Conservation (phyloP, 257 asterid species). For the Rubia yunnanensis region DNA sequence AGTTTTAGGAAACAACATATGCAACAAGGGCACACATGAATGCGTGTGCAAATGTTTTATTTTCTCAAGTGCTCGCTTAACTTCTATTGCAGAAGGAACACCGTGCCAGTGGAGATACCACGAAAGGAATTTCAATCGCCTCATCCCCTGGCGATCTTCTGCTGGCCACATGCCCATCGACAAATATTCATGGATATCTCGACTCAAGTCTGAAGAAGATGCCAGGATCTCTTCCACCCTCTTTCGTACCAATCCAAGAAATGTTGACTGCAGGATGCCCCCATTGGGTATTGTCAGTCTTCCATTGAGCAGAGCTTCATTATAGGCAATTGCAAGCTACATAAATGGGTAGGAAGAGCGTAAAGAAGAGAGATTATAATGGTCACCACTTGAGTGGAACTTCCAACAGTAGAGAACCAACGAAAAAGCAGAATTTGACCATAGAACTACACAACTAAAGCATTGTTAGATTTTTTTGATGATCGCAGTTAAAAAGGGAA, state of each 20-base stretch:
- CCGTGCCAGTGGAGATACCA: constrained; percentile 82
- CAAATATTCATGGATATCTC: constrained; percentile 31
- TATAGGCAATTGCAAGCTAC: constrained; percentile 84
- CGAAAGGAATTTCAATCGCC: constrained; percentile 42
- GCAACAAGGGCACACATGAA: constrained; percentile 53
- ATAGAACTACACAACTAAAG: no score
- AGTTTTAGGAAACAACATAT: constrained; percentile 67
- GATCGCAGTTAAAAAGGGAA: no score
- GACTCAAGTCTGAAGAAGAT: constrained; percentile 19
- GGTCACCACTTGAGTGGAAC: no score
- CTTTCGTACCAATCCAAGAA: constrained; percentile 72
- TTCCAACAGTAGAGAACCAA: no score
- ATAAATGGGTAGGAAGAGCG: not conserved
- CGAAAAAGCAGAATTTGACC: no score
- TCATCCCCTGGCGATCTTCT: constrained; percentile 21
- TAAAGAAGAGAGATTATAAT: not conserved
- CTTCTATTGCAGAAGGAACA: constrained; percentile 48
- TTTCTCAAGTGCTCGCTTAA: constrained; percentile 43
- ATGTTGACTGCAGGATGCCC: constrained; percentile 65
- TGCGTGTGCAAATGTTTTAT: constrained; percentile 24
- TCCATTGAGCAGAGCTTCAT: constrained; percentile 59
- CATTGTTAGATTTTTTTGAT: no score
- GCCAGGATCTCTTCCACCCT: constrained; percentile 66
- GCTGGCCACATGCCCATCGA: constrained; percentile 59
- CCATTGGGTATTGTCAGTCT: constrained; percentile 46